phyloP scores from a whole-genome alignment of 768 basidiomycete genomes.

The Lactarius deliciosus region DNA sequence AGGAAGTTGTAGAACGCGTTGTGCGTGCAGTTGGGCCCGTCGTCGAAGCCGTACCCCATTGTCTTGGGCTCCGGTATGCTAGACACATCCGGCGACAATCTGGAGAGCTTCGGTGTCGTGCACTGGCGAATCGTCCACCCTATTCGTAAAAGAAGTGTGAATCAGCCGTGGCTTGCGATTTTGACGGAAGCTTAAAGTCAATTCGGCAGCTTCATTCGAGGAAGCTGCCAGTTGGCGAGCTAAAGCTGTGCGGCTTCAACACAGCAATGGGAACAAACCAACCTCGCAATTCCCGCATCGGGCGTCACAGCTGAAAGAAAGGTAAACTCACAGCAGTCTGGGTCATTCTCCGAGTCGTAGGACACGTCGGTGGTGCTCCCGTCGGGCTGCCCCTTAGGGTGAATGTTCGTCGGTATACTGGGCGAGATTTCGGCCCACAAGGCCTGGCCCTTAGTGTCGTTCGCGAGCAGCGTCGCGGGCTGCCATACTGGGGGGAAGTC shows the following conservation, averaged over 20 bases:
- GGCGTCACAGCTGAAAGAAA: neutral
- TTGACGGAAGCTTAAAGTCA: neutral
- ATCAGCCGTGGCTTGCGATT: neutral
- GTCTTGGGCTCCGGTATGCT: constrained; percentile 57
- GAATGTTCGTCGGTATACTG: constrained; percentile 47
- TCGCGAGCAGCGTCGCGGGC: constrained; percentile 13
- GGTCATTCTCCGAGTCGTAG: constrained; percentile 27
- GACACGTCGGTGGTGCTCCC: constrained; percentile 13
- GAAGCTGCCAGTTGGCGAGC: neutral
- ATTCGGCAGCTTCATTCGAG: neutral
- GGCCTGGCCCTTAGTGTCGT: constrained; percentile 27
- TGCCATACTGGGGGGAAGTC: constrained; percentile 12
- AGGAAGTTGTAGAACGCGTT: constrained; percentile 62
- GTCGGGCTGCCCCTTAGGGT: constrained; percentile 36
- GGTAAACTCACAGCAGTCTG: constrained; percentile 26
- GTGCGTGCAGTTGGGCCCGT: constrained; percentile 65
- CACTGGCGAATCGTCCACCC: constrained; percentile 50
- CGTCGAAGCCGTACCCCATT: constrained; percentile 61
- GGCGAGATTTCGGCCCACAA: constrained; percentile 46
- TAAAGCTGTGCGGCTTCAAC: neutral
- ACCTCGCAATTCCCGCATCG: neutral
- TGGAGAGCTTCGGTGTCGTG: constrained; percentile 46
- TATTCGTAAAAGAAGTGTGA: neutral
- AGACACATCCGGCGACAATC: constrained; percentile 46
- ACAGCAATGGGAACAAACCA: neutral